Conservation (phyloP, 345 rosid species). For the Adansonia digitata region DNA sequence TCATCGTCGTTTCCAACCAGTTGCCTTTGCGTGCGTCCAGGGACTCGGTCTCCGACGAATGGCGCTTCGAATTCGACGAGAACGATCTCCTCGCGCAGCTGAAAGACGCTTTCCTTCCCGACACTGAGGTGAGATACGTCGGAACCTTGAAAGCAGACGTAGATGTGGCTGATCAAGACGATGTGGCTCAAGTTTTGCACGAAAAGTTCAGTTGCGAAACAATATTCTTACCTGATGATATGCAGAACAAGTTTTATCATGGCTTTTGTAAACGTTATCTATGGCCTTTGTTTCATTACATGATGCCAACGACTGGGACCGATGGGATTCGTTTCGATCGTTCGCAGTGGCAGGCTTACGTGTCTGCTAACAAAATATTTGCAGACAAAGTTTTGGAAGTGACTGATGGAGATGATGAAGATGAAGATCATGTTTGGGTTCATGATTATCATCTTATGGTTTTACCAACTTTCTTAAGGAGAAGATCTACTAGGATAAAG, state of each 20-base stretch:
- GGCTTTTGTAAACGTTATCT: constrained; percentile 87
- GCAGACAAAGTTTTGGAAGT: constrained; percentile 45
- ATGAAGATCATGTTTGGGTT: constrained; percentile 73
- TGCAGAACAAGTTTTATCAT: constrained; percentile 54
- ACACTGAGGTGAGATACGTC: constrained; percentile 52
- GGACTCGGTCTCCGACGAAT: constrained; percentile 29
- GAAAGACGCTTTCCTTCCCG: constrained; percentile 54
- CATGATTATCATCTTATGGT: constrained; percentile 86
- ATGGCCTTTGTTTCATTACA: constrained; percentile 82
- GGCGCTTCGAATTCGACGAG: constrained; percentile 57
- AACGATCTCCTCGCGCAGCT: constrained; percentile 53
- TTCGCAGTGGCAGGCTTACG: constrained; percentile 59
- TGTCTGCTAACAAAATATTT: constrained; percentile 53
- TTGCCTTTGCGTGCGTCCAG: constrained; percentile 46
- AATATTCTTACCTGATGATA: constrained; percentile 51
- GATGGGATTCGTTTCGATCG: constrained; percentile 52
- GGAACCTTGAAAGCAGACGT: constrained; percentile 58
- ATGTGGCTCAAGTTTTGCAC: constrained; percentile 39
- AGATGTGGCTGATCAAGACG: constrained; percentile 48
- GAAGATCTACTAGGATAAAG: constrained; percentile 42
- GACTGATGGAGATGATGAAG: constrained; percentile 41
- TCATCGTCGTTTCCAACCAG: constrained; percentile 69
- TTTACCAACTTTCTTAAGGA: constrained; percentile 64
- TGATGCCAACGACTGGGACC: constrained; percentile 48
- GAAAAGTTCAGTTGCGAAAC: constrained; percentile 67